Conservation (phyloP, 768 basidiomycete genomes). For the Pleurotus citrinopileatus region DNA sequence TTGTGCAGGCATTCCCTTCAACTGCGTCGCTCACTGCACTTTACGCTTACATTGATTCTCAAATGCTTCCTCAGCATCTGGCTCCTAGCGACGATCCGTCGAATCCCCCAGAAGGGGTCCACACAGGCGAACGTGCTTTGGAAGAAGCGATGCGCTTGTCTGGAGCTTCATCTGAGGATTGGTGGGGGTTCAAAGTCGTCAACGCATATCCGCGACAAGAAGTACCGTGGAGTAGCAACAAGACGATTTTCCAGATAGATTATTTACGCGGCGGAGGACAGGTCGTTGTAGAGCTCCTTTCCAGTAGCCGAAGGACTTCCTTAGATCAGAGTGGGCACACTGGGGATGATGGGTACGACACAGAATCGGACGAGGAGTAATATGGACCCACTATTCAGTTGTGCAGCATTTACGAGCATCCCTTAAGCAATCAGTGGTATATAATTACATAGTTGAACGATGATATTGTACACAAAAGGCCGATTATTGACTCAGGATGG, state of each 20-base stretch:
- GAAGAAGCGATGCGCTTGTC: constrained; percentile 22
- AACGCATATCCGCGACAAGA: constrained; percentile 69
- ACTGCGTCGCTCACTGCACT: constrained; percentile 55
- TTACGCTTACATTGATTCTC: constrained; percentile 71
- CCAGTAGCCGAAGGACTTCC: constrained; percentile 13
- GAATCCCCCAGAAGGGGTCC: constrained; percentile 35
- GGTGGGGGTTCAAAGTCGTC: constrained; percentile 74
- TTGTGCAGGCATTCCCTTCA: constrained; percentile 53
- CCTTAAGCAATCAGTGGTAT: background rate
- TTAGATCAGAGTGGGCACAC: constrained; percentile 19
- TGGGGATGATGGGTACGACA: constrained; percentile 55
- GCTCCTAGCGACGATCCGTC: constrained; percentile 38
- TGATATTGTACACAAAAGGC: background rate
- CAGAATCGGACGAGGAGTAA: constrained; percentile 43
- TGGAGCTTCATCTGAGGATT: constrained; percentile 26
- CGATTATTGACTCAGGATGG: constrained; percentile 81
- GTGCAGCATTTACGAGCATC: no score
- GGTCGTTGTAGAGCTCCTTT: constrained; percentile 55
- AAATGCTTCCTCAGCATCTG: constrained; percentile 44
- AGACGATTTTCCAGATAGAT: constrained; percentile 42
- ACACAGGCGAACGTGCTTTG: constrained; percentile 32
- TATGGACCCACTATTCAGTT: no score
- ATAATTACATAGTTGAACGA: constrained; percentile 4
- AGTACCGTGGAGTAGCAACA: constrained; percentile 45
- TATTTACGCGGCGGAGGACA: constrained; percentile 58